Evolutionary conservation across 2,329 filamentous ascomycete genomes (phyloP), one percentile per base, ranked within the genome.

Genomic region (Sclerotinia subarctica): DNA sequence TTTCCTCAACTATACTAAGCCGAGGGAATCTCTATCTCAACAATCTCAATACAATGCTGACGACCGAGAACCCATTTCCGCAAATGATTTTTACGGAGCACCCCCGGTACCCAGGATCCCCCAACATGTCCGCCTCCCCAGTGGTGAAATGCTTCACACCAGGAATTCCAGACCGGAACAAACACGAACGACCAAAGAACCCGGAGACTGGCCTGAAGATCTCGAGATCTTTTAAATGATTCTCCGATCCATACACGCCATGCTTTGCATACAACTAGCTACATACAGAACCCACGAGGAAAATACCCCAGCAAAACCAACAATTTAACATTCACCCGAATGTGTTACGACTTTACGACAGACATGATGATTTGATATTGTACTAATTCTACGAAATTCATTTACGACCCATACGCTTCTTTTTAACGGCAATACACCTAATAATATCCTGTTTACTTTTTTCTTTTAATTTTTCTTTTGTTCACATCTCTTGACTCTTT

Each of bases 21-120:
- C 72, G n/a, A 62, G 46, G 8, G 35, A 17, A 26, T 24, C 59
- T 38, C 10, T 11, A 13, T 24, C 29, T 68, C 11, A 68, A 72
- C 32, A 69, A 70, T 60, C 65, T 35, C 11, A 73, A n/a, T 38
- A 54, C 32, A 19, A 15, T 21, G 17, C 19, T 15, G 35, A 21
- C 6, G 42, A 63, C 26, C 46, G 53, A 32, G 57, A 10, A 49
- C 21, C 46, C 42, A 54, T 44, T 19, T 17, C 19, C 26, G 35
- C 47, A 46, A 24, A 19, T 24, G 29, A 53, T n/a, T 68, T 68
- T 47, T 52, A 67, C 32, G 67, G 70, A 32, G 68, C 73, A 15
- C 72, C 73, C 35, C 72, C 73, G 19, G 67, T 74, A 54, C 75
- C 75, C 5, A 70, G 69, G 32, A 68, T 76, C 60, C 76, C 76